Evolutionary conservation across 2,329 filamentous ascomycete genomes (phyloP), one percentile per base, ranked within the genome.

Genomic region (Fusarium agapanthi): DNA sequence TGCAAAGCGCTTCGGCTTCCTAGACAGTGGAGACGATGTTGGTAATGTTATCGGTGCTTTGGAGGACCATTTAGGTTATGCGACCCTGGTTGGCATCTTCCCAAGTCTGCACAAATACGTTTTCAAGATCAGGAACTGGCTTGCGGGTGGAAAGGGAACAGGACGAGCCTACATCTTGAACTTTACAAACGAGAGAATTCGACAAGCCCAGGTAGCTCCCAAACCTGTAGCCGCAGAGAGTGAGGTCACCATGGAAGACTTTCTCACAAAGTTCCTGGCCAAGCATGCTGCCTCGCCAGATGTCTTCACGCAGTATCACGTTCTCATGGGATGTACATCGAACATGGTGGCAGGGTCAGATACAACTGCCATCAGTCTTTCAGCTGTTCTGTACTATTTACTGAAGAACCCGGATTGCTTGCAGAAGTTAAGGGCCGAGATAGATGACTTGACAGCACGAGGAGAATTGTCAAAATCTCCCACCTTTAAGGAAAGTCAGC

Each of bases 331-430:
- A 1, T 76, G 75, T 16, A 60, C 63, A 2, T 69, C 75, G 0
- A 77, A 77, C 1, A 77, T 77, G 71, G 71, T 76, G 1, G 75
- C 75, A 1, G 75, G 75, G 0, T 77, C 75, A 5, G 75, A 77
- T 7, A 77, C 75, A 0, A 77, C 75, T 1, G 75, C 75, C 1
- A 76, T 76, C 20, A 73, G 71, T 11, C 67, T 77, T 0, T 75
- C 71, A 0, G 73, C 75, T 4, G 61, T 75, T 24, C 14, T 77
- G 8, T 76, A 77, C 37, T 60, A 76, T 30, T 45, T 77, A 0
- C 54, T 77, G 1, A 73, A 65, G 30, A 63, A 65, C 4, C 72
- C 75, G 0, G 8, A 11, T 20, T 69, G 69, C 1, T 7, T 77
- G 12, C 22, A 58, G 0, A 73, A 35, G 12, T 30, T 77, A 1